Conservation (phyloP, 2,329 filamentous ascomycete species). For the Sporothrix brunneoviolacea region DNA sequence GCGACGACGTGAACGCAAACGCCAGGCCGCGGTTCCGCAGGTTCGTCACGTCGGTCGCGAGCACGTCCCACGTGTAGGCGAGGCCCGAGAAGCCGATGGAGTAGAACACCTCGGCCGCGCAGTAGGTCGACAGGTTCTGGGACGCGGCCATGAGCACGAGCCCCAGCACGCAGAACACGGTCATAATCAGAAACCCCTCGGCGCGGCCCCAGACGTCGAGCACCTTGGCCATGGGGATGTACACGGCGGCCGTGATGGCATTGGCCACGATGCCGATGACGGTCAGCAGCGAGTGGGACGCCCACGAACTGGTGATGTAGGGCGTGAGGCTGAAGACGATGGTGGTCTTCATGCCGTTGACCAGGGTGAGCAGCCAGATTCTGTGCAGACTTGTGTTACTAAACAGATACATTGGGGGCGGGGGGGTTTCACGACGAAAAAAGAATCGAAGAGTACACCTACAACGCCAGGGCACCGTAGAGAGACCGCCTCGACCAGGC, state of each 20-base stretch:
- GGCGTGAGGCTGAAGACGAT: conserved; percentile 34
- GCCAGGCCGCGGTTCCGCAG: conserved; percentile 57
- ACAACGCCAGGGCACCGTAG: conserved; percentile 25
- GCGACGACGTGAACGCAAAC: conserved; percentile 53
- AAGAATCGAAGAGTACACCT: background rate
- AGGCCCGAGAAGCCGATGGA: conserved; percentile 54
- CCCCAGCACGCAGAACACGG: conserved; percentile 39
- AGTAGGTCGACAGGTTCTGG: conserved; percentile 44
- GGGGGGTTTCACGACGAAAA: background rate
- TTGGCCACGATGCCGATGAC: conserved; percentile 47
- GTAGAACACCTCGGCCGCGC: conserved; percentile 48
- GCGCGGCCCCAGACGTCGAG: conserved; percentile 61
- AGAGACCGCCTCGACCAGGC: conserved; percentile 36
- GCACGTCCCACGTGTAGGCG: conserved; percentile 21
- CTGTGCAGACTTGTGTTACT: conserved; percentile 16
- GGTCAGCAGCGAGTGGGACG: conserved; percentile 45
- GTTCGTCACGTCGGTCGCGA: conserved; percentile 58
- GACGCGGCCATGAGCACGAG: conserved; percentile 55
- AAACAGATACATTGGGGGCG: background rate
- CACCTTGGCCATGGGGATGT: conserved; percentile 59
- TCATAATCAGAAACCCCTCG: conserved; percentile 51
- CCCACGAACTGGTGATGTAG: conserved; percentile 46
- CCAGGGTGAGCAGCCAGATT: conserved; percentile 34
- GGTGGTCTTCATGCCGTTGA: conserved; percentile 29
- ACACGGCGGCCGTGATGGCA: conserved; percentile 51